Evolutionary conservation across 805 yeast genomes (phyloP), one percentile per base, ranked within the genome.

Genomic region (Blastobotrys mokoenaii): DNA sequence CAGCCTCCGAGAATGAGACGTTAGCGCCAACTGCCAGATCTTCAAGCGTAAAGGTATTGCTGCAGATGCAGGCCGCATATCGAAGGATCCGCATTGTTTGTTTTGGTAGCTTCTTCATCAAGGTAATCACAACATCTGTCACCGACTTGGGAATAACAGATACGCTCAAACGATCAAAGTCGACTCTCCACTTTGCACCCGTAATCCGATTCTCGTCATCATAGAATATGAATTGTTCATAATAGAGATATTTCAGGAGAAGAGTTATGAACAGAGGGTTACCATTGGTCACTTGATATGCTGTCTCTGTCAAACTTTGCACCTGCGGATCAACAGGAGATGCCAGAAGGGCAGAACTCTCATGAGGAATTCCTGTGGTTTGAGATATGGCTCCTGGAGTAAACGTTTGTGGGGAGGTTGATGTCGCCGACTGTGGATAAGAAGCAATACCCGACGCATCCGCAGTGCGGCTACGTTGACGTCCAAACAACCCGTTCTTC

Each of bases 61-160:
- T 58, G 40, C 69, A 63, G 8, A 71, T 62, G 20, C 76, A 64
- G 1, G 74, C 67, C 1, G 76, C 75, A 51, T 59, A 66, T 32
- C 68, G 66, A 40, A 75, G 51, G 15, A 62, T 42, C 2, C 55
- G 44, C 11, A 59, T 34, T 8, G 64, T 63, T 11, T 46, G 39
- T 2, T 47, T 39, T 4, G 67, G 56, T 14, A 57, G 54, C 11
- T 51, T 48, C 9, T 47, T 33, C 14, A 59, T 14, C 45, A 59
- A 52, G 10, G 45, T 36, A 5, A 46, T 44, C 15, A 52, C 59
- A 1, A 54, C 48, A 1, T 46, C 54, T 3, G 46, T 44, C 6
- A 57, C 40, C 18, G 42, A 40, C 14, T n/a, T 38, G 3, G 53
- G 56, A 2, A 47, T 38, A 10, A 18, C 42, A 2, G 25, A 25